Conservation (phyloP, 139 green algal species). For the Mesotaenium endlicherianum region DNA sequence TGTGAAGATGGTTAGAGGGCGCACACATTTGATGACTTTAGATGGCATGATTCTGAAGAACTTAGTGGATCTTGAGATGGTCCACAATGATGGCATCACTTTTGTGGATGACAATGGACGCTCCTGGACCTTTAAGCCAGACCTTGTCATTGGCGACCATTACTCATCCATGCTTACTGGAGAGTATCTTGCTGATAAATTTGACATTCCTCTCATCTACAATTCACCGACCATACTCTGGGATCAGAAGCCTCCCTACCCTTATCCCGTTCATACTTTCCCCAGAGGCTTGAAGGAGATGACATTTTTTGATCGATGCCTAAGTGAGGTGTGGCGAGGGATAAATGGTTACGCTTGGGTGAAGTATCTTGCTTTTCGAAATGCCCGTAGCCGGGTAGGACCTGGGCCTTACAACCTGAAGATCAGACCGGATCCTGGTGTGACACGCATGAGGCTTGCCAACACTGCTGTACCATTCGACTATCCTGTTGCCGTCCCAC, state of each 20-base stretch:
- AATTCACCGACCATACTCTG: neutral
- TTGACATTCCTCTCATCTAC: neutral
- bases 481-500: conserved; percentile 2
- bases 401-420: no score
- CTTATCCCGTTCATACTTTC: neutral
- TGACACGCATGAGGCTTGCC: neutral
- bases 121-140: neutral
- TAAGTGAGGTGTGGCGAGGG: neutral
- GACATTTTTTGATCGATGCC: neutral
- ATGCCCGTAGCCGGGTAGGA: neutral
- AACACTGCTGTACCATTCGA: conserved; percentile 6
- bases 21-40: no score
- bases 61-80: no score
- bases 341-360: neutral
- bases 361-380: neutral
- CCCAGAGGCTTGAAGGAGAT: conserved; percentile 2
- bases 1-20: no score
- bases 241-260: neutral
- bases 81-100: neutral
- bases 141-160: neutral
- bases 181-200: neutral
- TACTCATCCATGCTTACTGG: neutral
- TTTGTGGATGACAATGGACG: neutral
- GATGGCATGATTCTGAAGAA: conserved; percentile 6
- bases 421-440: neutral